Evolutionary conservation across 345 rosid species (phyloP), one percentile per base, ranked within the genome.

Genomic region (Turritis glabra): DNA sequence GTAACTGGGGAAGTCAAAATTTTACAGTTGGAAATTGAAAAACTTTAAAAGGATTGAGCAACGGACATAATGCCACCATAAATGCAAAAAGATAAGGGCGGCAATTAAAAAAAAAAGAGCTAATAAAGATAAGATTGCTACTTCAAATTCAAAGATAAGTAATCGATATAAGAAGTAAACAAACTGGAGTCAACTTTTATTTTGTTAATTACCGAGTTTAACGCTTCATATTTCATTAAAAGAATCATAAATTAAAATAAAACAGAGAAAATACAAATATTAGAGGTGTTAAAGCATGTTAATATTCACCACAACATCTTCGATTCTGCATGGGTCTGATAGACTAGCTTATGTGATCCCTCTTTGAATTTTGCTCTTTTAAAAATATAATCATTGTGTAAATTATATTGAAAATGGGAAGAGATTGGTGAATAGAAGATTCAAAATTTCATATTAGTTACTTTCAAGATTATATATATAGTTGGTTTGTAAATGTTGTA

Each of bases 21-120:
- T 19, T 59, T 33, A 62, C 80, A 69, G 80, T 76, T 69, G 75
- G 59, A 44, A 69, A 37, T 2, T 19, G 13, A 41, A 52, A 59
- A 60, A 53, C 57, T 69, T 53, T 8, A 35, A 25, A 53, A 61
- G 27, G 69, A 22, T 29, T 30, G 79, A 67, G 55, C 51, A 43
- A 50, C 48, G 48, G 50, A 69, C 51, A 41, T 54, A 30, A 69
- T 62, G 56, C 64, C 71, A 35, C 64, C 41, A 76, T 69, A 61
- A 69, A 69, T 69, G 65, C 80, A 38, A 40, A 30, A 6, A 67
- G 62, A 75, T 67, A 74, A 75, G 44, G 60, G 29, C 8, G 32
- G 22, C 54, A 61, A 53, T 8, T 12, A n/a, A 21, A 18, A 10
- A 55, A 55, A 14, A 25, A 7, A 15, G n/a, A 52, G 33, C 30